Percentiles rank a stretch among this genome's conserved stretches.
These are phyloP conservation scores for Blastocystis sp. DNA, from an alignment of 352 stramenopile genomes.

Conservation along the genomic window DNA sequence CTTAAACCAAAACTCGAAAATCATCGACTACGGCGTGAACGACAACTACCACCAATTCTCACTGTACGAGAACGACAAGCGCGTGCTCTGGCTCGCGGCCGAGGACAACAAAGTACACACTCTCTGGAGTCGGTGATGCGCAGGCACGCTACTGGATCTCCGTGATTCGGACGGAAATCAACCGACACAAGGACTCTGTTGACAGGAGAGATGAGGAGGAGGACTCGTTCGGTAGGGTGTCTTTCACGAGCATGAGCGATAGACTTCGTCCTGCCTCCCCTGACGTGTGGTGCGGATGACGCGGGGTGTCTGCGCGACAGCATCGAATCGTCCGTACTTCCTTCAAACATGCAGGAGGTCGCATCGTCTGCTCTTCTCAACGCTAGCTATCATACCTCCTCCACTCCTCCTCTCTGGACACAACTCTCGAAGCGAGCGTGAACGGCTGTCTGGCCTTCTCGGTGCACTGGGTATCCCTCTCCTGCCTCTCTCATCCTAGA, in stretches of 20 bases:
- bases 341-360: conserved; percentile 45
- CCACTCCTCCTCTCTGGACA: not conserved
- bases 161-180: conserved; percentile 4
- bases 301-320: conserved; percentile 4
- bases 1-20: not conserved
- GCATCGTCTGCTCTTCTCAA: not conserved
- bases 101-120: conserved; percentile 60
- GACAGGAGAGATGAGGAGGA: not conserved
- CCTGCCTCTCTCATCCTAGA: not conserved
- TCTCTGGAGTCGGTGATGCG: not conserved
- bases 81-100: conserved; percentile 44
- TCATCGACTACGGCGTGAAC: conserved; percentile 40
- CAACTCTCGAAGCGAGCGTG: not conserved
- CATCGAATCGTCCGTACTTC: conserved; percentile 16
- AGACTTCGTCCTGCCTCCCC: conserved; percentile 7
- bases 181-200: not conserved
- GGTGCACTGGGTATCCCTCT: not conserved
- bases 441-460: conserved; percentile 46
- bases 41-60: conserved; percentile 66
- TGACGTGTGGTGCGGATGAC: not conserved
- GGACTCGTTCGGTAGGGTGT: not conserved
- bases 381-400: conserved; percentile 19
- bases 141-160: conserved; percentile 65
- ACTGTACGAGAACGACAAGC: conserved; percentile 35
- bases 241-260: not conserved